A percentile compares a stretch with the other conserved stretches of the same genome.
These are phyloP conservation scores for Atkinsonella hypoxylon DNA, from an alignment of 2,329 filamentous ascomycete species.

Conservation along the genomic window DNA sequence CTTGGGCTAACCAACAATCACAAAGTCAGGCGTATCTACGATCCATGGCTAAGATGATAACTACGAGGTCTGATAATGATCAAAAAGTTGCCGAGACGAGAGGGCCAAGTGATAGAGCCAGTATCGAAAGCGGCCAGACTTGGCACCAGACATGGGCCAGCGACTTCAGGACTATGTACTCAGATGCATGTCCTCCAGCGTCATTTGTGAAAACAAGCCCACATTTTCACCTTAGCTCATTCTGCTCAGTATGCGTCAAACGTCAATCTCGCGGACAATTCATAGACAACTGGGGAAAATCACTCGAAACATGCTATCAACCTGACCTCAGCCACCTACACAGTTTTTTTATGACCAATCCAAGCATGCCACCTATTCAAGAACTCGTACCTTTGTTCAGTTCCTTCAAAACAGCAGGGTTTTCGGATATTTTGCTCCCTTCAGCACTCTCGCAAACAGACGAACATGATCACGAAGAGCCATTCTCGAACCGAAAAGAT, in stretches of 20 bases:
- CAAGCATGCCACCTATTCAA: conserved; percentile 48
- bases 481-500: conserved; percentile 51
- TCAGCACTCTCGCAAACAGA: conserved; percentile 31
- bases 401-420: conserved; percentile 58
- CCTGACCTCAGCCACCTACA: conserved; percentile 65
- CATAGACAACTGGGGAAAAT: conserved; percentile 50
- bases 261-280: conserved; percentile 58
- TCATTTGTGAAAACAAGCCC: conserved; percentile 47
- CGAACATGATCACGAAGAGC: conserved; percentile 28
- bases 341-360: conserved; percentile 57
- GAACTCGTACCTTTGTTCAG: conserved; percentile 66
- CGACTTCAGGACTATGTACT: conserved; percentile 29
- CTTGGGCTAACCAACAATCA: conserved; percentile 44
- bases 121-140: not conserved
- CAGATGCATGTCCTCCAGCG: conserved; percentile 46
- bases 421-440: conserved; percentile 68
- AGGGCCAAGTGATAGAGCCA: not conserved
- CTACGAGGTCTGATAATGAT: conserved; percentile 13
- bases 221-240: conserved; percentile 49
- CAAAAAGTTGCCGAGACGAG: not conserved
- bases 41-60: conserved; percentile 18
- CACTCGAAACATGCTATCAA: conserved; percentile 61
- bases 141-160: conserved; percentile 7
- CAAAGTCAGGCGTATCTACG: conserved; percentile 13
- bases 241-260: conserved; percentile 51